Conservation (phyloP, 2,329 filamentous ascomycete genomes). For the Pseudocercospora eumusae region DNA sequence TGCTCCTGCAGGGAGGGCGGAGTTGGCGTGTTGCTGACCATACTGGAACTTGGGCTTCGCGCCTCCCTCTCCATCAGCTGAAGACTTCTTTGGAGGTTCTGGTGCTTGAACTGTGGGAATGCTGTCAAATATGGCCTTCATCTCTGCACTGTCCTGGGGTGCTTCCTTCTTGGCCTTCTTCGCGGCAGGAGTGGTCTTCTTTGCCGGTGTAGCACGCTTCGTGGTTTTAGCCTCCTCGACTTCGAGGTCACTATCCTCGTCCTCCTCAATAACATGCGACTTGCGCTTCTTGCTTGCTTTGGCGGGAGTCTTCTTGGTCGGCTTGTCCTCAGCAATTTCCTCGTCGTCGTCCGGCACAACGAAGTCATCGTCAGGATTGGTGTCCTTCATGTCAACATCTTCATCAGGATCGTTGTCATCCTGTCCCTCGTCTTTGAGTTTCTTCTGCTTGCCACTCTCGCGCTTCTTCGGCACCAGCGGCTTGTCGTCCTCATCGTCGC, state of each 20-base stretch:
- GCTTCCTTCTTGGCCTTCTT: slow-evolving; percentile 65
- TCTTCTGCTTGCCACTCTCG: slow-evolving; percentile 28
- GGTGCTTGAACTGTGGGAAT: slow-evolving; percentile 82
- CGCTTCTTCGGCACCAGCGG: slow-evolving; percentile 53
- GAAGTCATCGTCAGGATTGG: slow-evolving; percentile 50
- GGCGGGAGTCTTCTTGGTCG: slow-evolving; percentile 40
- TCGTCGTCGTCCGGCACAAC: slow-evolving; percentile 49
- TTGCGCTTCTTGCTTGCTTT: slow-evolving; percentile 57
- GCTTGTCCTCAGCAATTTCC: slow-evolving; percentile 43
- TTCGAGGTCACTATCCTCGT: slow-evolving; percentile 50
- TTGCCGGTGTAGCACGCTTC: slow-evolving; percentile 50
- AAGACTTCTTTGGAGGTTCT: slow-evolving; percentile 69
- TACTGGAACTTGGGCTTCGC: slow-evolving; percentile 72
- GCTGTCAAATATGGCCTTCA: slow-evolving; percentile 83
- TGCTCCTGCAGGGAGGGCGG: slow-evolving; percentile 61
- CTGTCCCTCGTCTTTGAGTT: slow-evolving; percentile 43
- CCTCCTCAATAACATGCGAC: slow-evolving; percentile 58
- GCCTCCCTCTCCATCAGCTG: slow-evolving; percentile 53
- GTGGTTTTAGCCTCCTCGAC: slow-evolving; percentile 54
- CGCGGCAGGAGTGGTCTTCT: slow-evolving; percentile 57
- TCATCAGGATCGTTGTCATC: slow-evolving; percentile 46
- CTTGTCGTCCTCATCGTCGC: slow-evolving; percentile 68
- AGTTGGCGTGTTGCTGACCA: slow-evolving; percentile 55
- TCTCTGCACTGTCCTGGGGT: slow-evolving; percentile 65
- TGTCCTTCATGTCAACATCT: slow-evolving; percentile 58